Conservation (phyloP, 2,329 filamentous ascomycete species). For the Polytolypa hystricis region DNA sequence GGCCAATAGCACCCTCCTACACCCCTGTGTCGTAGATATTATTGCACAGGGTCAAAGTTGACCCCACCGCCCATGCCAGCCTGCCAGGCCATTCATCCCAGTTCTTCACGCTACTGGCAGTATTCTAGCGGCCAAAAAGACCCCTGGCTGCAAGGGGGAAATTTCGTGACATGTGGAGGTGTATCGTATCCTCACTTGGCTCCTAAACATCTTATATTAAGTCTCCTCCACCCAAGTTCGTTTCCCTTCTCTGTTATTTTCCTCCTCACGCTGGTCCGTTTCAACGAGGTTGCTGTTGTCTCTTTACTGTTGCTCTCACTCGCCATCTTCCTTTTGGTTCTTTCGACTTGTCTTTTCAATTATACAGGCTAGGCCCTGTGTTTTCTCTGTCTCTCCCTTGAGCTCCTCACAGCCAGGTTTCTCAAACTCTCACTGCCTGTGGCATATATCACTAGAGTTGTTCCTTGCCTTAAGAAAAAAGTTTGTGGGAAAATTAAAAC, state of each 20-base stretch:
- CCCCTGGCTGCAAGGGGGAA: too few species aligned
- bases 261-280: slow-evolving; percentile 16
- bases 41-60: too few species aligned
- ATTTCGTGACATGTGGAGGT: too few species aligned
- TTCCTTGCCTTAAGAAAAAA: slow-evolving; percentile 19
- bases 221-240: slow-evolving; percentile 5
- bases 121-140: too few species aligned
- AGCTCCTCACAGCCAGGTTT: slow-evolving; percentile 1
- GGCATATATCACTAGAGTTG: slow-evolving; percentile 21
- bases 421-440: slow-evolving; percentile 17
- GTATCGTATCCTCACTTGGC: too few species aligned
- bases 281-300: slow-evolving; percentile 3
- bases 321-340: slow-evolving; percentile 16
- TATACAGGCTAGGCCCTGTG: slow-evolving; percentile 27
- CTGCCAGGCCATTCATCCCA: too few species aligned
- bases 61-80: too few species aligned
- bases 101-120: too few species aligned
- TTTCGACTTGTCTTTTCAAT: slow-evolving; percentile 19
- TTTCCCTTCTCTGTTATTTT: slow-evolving; percentile 10
- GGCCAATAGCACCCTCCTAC: too few species aligned
- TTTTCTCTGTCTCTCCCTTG: slow-evolving; percentile 18
- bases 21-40: too few species aligned
- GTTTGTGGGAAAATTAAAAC: too few species aligned
- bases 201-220: too few species aligned
- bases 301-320: slow-evolving; percentile 11